These are phyloP conservation scores for Gomphus bonarii DNA, from an alignment of 1,284 basidiomycete species.

Conservation along the genomic window DNA sequence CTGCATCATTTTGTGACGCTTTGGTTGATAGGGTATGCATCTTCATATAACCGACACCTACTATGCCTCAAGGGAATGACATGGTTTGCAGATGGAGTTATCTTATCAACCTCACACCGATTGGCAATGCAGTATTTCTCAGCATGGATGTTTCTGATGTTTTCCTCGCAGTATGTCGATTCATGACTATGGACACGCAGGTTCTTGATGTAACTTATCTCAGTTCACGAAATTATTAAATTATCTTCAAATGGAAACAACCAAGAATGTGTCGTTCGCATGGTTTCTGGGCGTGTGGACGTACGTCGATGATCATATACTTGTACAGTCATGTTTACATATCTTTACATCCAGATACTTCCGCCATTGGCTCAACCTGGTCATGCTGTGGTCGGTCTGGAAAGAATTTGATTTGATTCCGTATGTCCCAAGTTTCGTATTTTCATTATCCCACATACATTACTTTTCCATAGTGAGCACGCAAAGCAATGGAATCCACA, in stretches of 20 bases:
- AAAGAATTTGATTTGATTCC: slow-evolving; percentile 71
- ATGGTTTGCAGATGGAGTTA: slow-evolving; percentile 71
- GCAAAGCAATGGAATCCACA: slow-evolving; percentile 51
- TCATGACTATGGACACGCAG: background rate
- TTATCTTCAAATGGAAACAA: slow-evolving; percentile 62
- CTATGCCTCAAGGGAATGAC: background rate
- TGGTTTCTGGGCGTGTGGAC: slow-evolving; percentile 74
- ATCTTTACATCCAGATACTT: slow-evolving; percentile 61
- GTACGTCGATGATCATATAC: slow-evolving; percentile 34
- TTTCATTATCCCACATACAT: background rate
- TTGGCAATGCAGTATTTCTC: slow-evolving; percentile 88
- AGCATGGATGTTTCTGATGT: slow-evolving; percentile 96
- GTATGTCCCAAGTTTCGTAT: slow-evolving; percentile 34
- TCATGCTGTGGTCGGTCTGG: slow-evolving; percentile 85
- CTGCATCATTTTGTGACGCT: slow-evolving; percentile 88
- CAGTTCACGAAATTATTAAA: slow-evolving; percentile 82
- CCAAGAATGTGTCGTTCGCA: slow-evolving; percentile 59
- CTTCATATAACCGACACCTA: background rate
- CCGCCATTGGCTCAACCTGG: slow-evolving; percentile 87
- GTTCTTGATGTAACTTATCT: background rate
- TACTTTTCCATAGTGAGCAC: slow-evolving; percentile 33
- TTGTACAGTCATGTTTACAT: slow-evolving; percentile 6
- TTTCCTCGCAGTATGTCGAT: slow-evolving; percentile 68
- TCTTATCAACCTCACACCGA: slow-evolving; percentile 70
- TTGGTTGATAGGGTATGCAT: slow-evolving; percentile 77